Evolutionary conservation across 2,329 filamentous ascomycete genomes (phyloP).

Genomic region (Leptoxyphium fumago): DNA sequence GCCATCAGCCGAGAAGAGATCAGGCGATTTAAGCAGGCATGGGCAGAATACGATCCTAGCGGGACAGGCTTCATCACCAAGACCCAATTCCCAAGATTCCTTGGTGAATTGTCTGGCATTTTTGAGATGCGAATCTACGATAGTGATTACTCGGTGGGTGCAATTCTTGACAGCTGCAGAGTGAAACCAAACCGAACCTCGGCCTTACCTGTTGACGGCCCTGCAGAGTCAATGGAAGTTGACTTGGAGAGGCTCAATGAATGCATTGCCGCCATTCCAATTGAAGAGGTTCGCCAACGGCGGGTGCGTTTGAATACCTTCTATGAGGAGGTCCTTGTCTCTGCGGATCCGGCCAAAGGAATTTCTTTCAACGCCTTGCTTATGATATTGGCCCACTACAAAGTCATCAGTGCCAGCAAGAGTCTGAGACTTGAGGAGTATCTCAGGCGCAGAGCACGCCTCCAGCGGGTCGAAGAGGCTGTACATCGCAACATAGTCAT

Average conservation of each 20-base stretch:
- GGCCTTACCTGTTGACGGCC: slow-evolving; percentile 31
- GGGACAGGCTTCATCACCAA: slow-evolving; percentile 86
- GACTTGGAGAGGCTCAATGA: slow-evolving; percentile 63
- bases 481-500: slow-evolving; percentile 80
- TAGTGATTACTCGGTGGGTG: slow-evolving; percentile 71
- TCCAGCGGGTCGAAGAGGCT: slow-evolving; percentile 90
- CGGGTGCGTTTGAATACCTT: slow-evolving; percentile 81
- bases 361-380: slow-evolving; percentile 85
- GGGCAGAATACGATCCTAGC: slow-evolving; percentile 86
- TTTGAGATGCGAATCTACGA: slow-evolving; percentile 97
- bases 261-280: slow-evolving; percentile 58
- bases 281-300: slow-evolving; percentile 57
- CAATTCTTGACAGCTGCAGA: slow-evolving; percentile 73
- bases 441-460: slow-evolving; percentile 69
- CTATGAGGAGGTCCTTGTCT: slow-evolving; percentile 90
- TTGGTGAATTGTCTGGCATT: slow-evolving; percentile 82
- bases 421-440: slow-evolving; percentile 92
- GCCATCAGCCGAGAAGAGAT: slow-evolving; percentile 88
- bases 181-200: slow-evolving; percentile 36
- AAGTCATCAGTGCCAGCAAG: slow-evolving; percentile 96
- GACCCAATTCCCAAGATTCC: slow-evolving; percentile 71
- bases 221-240: slow-evolving; percentile 30
- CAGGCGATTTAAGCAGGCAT: slow-evolving; percentile 92
- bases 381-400: slow-evolving; percentile 95
- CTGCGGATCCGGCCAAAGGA: slow-evolving; percentile 74